These are phyloP conservation scores for Pseudogymnoascus sp. DNA, from an alignment of 2,329 filamentous ascomycete species.

Conservation along the genomic window DNA sequence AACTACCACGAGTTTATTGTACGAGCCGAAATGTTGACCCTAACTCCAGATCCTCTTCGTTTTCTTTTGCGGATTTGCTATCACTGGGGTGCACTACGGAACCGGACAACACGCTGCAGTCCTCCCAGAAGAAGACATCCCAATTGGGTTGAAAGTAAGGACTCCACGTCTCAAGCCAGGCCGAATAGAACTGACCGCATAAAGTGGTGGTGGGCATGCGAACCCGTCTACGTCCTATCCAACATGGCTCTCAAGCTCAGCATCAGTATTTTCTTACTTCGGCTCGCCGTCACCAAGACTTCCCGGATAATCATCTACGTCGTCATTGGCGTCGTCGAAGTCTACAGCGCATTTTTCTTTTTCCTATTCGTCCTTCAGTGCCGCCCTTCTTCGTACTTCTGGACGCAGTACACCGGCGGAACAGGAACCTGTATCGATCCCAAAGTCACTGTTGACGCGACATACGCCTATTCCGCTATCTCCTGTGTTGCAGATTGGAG, in stretches of 20 bases:
- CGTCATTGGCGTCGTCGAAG: slow-evolving; percentile 27
- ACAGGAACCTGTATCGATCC: slow-evolving; percentile 30
- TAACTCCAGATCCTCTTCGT: slow-evolving; percentile 11
- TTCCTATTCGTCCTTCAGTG: slow-evolving; percentile 35
- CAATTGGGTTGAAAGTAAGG: slow-evolving; percentile 24
- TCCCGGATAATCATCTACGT: slow-evolving; percentile 31
- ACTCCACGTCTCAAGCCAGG: not conserved
- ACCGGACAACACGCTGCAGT: slow-evolving; percentile 22
- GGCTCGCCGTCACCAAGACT: slow-evolving; percentile 27
- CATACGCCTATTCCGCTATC: slow-evolving; percentile 34
- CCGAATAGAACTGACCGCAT: not conserved
- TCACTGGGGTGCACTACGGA: slow-evolving; percentile 23
- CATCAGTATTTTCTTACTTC: slow-evolving; percentile 34
- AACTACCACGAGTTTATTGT: not conserved
- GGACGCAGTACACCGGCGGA: slow-evolving; percentile 29
- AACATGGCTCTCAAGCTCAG: slow-evolving; percentile 33
- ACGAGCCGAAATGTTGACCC: not conserved
- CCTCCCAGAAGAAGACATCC: slow-evolving; percentile 20
- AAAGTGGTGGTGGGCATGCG: slow-evolving; percentile 32
- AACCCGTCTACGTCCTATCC: slow-evolving; percentile 33
- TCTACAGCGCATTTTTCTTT: slow-evolving; percentile 31
- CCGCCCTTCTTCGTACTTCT: slow-evolving; percentile 32
- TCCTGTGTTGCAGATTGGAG: slow-evolving; percentile 35
- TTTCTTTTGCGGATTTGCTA: slow-evolving; percentile 21
- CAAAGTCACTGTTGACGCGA: slow-evolving; percentile 26